Evolutionary conservation across 2,329 filamentous ascomycete genomes (phyloP).

Genomic region (Ceratocystis cacaofunesta): DNA sequence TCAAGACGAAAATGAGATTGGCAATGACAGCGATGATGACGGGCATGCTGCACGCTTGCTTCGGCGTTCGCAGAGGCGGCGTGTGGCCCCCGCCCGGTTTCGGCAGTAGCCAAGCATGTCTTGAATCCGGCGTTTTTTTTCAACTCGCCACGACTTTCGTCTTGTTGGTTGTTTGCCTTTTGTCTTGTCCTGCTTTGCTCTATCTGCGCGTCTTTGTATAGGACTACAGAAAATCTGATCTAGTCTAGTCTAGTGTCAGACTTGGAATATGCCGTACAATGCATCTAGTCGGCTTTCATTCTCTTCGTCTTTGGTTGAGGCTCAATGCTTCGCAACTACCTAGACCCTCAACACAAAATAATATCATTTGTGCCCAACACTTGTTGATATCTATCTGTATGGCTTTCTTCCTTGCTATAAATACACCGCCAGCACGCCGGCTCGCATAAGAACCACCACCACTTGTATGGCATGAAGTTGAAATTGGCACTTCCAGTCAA

Average conservation of each 20-base stretch:
- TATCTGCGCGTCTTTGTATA: no score
- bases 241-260: no score
- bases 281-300: not conserved
- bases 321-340: not conserved
- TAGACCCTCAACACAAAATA: not conserved
- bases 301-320: not conserved
- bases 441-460: not conserved
- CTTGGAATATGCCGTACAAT: not conserved
- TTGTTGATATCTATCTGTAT: no score
- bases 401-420: not conserved
- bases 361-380: no score
- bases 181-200: not conserved
- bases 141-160: not conserved
- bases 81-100: constrained; percentile 10
- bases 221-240: no score
- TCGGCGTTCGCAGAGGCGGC: constrained; percentile 8
- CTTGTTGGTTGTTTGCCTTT: not conserved
- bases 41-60: not conserved
- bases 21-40: no score
- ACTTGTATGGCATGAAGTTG: not conserved
- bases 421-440: not conserved
- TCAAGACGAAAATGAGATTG: no score
- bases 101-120: not conserved
- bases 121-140: not conserved
- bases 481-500: constrained; percentile 3